A percentile compares a stretch with the other conserved stretches of the same genome.
Conservation (phyloP, 2,329 filamentous ascomycete species). For the Cladosporium sp. region DNA sequence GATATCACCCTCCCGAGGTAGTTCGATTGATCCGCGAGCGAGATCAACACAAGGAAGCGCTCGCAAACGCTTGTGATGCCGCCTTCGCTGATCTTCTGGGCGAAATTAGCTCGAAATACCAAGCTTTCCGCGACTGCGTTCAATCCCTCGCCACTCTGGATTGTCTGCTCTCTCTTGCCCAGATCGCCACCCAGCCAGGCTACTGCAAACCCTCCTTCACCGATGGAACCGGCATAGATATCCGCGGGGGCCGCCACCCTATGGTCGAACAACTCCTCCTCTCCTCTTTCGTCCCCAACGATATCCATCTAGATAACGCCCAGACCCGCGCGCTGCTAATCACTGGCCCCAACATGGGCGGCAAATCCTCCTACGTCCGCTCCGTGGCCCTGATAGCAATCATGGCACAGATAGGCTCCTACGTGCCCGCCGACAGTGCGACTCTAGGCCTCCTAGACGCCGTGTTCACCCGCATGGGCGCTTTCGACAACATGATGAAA, state of each 20-base stretch:
- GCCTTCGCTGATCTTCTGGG: slow-evolving; percentile 71
- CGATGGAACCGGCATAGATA: slow-evolving; percentile 62
- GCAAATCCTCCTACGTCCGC: slow-evolving; percentile 95
- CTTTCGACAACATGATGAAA: slow-evolving; percentile 91
- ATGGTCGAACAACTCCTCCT: slow-evolving; percentile 91
- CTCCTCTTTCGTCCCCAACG: slow-evolving; percentile 86
- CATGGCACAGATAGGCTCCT: slow-evolving; percentile 91
- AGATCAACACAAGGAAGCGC: slow-evolving; percentile 89
- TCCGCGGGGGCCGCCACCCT: slow-evolving; percentile 77
- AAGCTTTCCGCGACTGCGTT: slow-evolving; percentile 82
- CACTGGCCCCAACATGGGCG: slow-evolving; percentile 98
- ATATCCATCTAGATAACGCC: slow-evolving; percentile 64
- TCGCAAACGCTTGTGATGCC: slow-evolving; percentile 83
- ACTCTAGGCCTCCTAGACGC: slow-evolving; percentile 80
- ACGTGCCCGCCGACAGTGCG: slow-evolving; percentile 75
- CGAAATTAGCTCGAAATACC: slow-evolving; percentile 78
- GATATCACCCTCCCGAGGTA: slow-evolving; percentile 92
- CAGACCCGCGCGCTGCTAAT: slow-evolving; percentile 73
- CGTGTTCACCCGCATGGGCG: slow-evolving; percentile 93
- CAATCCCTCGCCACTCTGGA: slow-evolving; percentile 82
- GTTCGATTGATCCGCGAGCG: slow-evolving; percentile 77
- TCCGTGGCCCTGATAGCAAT: slow-evolving; percentile 87
- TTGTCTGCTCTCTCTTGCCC: slow-evolving; percentile 80
- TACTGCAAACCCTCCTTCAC: slow-evolving; percentile 75
- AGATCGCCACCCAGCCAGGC: slow-evolving; percentile 78